Evolutionary conservation across 2,329 filamentous ascomycete species (phyloP), one percentile per base, ranked within the genome.

Genomic region (Botrytis aclada): DNA sequence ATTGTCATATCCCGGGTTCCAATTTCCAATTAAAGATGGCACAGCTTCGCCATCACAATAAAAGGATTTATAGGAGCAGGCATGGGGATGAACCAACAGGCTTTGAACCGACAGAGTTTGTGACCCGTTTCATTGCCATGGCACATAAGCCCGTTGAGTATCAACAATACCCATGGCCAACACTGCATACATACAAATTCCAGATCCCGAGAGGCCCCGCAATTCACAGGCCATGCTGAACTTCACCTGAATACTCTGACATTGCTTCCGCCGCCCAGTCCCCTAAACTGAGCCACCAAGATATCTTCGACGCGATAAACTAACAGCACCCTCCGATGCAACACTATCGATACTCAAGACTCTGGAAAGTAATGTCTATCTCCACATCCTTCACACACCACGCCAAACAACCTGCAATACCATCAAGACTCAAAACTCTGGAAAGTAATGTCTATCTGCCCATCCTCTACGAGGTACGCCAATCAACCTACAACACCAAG

Each of bases 181-280:
- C 9, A 22, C 14, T 56, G n/a, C n/a, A 34, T 34, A 14, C 8
- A 58, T 20, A 3, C n/a, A 10, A 10, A 20, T 32, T 34, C 22
- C 3, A 34, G 54, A 22, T 20, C 7, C 54, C 5, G 54, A 20
- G 8, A 3, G 29, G 3, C 18, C 77, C 83, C 84, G 54, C 84
- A 85, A 74, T 98, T 97, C 79, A 91, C 93, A 77, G 86, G 88
- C n/a, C 95, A 98, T 81, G 94, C 77, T 89, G 95, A 79, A 90
- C 89, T 56, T 93, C 93, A 1, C 98, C 95, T n/a, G 95, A 98
- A 78, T 94, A 92, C 79, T 97, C 94, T 4, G 95, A 98, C 77
- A 90, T 97, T 10, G 97, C 91, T 6, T 97, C 94, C 29, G 93
- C 91, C n/a, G 90, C 93, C 34, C 92, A 91, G 37, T 98, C 95